These are phyloP conservation scores for Nelumbo lutea DNA, from an alignment of 164 flowering plant genomes.

Conservation along the genomic window DNA sequence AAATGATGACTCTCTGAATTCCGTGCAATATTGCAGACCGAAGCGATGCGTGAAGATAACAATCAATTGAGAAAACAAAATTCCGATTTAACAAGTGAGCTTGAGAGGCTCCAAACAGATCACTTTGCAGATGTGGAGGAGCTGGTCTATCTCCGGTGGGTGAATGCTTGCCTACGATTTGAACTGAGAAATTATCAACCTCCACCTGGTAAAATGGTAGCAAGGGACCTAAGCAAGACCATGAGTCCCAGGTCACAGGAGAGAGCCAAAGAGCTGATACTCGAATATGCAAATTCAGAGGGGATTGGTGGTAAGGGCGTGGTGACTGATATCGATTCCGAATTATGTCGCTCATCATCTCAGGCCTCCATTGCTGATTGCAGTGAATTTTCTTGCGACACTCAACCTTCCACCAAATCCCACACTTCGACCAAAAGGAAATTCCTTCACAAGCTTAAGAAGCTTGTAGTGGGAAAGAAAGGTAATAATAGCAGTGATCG, in stretches of 20 bases:
- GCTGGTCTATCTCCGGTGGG: constrained; percentile 85
- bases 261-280: constrained; percentile 80
- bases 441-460: constrained; percentile 54
- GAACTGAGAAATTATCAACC: constrained; percentile 73
- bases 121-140: constrained; percentile 74
- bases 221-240: constrained; percentile 72
- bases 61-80: constrained; percentile 44
- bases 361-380: constrained; percentile 58
- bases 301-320: constrained; percentile 28
- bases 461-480: constrained; percentile 46
- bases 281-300: constrained; percentile 70
- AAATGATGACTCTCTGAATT: background rate
- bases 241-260: constrained; percentile 78
- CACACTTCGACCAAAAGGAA: constrained; percentile 32
- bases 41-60: constrained; percentile 31
- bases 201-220: constrained; percentile 58
- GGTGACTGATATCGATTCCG: constrained; percentile 46
- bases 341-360: constrained; percentile 49
- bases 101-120: constrained; percentile 62
- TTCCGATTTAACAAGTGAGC: constrained; percentile 42
- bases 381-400: constrained; percentile 32
- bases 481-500: constrained; percentile 14
- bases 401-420: constrained; percentile 20
- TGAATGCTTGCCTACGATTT: constrained; percentile 86
- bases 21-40: constrained; percentile 31